These are phyloP conservation scores for Plasmodium fragile DNA, from an alignment of 169 alveolate genomes.

Conservation along the genomic window DNA sequence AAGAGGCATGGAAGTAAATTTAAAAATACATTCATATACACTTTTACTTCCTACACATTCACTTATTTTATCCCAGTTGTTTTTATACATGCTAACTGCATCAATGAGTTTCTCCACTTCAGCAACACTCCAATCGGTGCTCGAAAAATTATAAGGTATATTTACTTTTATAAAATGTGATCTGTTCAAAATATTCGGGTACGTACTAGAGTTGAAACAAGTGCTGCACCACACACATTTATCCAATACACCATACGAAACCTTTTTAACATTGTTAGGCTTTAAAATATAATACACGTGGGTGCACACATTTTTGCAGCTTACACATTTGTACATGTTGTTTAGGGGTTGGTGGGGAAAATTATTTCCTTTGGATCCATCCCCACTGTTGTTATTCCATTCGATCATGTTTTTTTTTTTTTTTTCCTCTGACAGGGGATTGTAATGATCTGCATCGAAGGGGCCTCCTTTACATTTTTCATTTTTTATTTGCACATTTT, in stretches of 20 bases:
- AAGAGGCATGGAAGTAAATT: constrained; percentile 65
- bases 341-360: background rate
- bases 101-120: constrained; percentile 61
- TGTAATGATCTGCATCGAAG: background rate
- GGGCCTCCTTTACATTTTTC: background rate
- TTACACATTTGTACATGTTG: constrained; percentile 31
- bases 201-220: constrained; percentile 34
- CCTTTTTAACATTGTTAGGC: constrained; percentile 51
- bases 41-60: constrained; percentile 28
- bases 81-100: constrained; percentile 42
- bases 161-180: constrained; percentile 63
- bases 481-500: background rate
- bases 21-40: constrained; percentile 62
- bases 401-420: background rate
- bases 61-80: constrained; percentile 61
- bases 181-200: constrained; percentile 53
- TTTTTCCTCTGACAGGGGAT: background rate
- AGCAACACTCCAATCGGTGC: constrained; percentile 26
- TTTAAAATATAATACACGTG: constrained; percentile 39
- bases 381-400: background rate
- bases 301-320: constrained; percentile 38
- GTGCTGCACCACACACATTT: constrained; percentile 62
- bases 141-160: constrained; percentile 10
- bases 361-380: background rate
- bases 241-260: constrained; percentile 58